Conservation (phyloP, 2,329 filamentous ascomycete genomes). For the Nannizziopsis arthrosporioides region DNA sequence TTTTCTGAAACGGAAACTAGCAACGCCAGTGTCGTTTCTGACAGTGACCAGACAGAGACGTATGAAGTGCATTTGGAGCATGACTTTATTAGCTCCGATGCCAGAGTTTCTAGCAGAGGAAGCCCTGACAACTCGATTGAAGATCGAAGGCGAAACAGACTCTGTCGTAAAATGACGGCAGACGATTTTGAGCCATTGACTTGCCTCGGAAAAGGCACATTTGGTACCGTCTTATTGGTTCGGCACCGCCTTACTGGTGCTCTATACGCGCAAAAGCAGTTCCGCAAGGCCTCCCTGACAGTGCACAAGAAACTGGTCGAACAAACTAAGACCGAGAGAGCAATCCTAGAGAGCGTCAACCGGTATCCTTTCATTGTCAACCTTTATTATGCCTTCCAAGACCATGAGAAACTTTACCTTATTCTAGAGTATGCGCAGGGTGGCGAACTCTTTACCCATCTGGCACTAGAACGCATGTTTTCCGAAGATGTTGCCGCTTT, state of each 20-base stretch:
- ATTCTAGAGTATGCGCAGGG: constrained; percentile 97
- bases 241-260: constrained; percentile 79
- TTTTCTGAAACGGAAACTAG: constrained; percentile 41
- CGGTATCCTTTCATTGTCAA: constrained; percentile 96
- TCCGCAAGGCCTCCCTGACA: constrained; percentile 89
- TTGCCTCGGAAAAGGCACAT: constrained; percentile 91
- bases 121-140: constrained; percentile 35
- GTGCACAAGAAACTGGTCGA: constrained; percentile 93
- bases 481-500: constrained; percentile 79
- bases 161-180: constrained; percentile 73
- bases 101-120: constrained; percentile 25
- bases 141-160: constrained; percentile 42
- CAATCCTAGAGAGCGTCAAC: constrained; percentile 90
- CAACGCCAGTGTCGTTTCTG: constrained; percentile 46
- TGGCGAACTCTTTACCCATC: constrained; percentile 90
- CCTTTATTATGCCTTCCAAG: constrained; percentile 95
- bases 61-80: constrained; percentile 77
- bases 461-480: constrained; percentile 91
- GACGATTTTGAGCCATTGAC: constrained; percentile 82
- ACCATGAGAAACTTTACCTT: constrained; percentile 91
- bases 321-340: constrained; percentile 93
- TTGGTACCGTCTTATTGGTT: constrained; percentile 86
- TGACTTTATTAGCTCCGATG: constrained; percentile 64
- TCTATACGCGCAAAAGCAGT: constrained; percentile 94
- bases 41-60: constrained; percentile 56